These are phyloP conservation scores for Cetraspora pellucida DNA, from an alignment of 192 early-diverging fungal species.

Conservation along the genomic window DNA sequence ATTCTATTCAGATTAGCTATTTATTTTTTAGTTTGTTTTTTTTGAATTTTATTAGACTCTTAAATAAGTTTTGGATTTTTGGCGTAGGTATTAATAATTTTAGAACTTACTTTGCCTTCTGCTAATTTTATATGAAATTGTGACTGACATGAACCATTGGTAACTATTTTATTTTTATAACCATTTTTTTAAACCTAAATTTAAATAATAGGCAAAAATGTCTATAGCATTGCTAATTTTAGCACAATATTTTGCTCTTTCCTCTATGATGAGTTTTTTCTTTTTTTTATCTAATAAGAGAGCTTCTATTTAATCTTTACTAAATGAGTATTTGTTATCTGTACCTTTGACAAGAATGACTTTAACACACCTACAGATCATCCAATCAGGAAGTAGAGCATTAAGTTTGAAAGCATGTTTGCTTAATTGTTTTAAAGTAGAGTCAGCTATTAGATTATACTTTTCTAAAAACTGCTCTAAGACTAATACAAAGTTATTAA, in stretches of 20 bases:
- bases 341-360: not conserved
- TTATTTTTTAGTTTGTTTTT: no score
- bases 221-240: not conserved
- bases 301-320: conserved; percentile 8
- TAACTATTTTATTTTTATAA: conserved; percentile 8
- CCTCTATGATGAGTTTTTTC: no score
- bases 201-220: not conserved
- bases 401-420: not conserved
- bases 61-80: no score
- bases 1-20: not conserved
- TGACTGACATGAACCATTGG: not conserved
- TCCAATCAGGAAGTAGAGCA: conserved; percentile 8
- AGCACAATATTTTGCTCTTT: not conserved
- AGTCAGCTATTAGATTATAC: not conserved
- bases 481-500: no score
- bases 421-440: not conserved
- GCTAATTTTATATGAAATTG: no score
- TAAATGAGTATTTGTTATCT: no score
- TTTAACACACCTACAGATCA: not conserved
- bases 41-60: no score
- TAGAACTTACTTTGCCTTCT: not conserved
- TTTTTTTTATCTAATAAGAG: not conserved
- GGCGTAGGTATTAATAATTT: no score
- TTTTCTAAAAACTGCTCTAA: conserved; percentile 4
- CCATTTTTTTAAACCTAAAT: not conserved